These are phyloP conservation scores for Marsdenia floribunda DNA, from an alignment of 257 asterid species.

Conservation along the genomic window DNA sequence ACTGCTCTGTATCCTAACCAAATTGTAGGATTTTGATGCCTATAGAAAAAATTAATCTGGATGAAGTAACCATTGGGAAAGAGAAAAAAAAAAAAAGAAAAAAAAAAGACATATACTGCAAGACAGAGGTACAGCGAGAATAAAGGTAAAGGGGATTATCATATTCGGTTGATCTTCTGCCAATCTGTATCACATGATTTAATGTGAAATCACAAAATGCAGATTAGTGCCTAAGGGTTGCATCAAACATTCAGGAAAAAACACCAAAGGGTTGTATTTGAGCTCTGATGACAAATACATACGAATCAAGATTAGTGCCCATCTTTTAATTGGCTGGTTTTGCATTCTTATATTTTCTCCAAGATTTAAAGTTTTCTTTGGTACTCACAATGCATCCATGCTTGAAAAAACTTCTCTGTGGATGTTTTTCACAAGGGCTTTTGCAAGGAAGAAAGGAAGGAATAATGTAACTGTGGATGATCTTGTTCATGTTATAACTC, in stretches of 20 bases:
- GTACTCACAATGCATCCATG: neutral
- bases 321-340: constrained; percentile 3
- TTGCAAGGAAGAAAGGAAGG: constrained; percentile 68
- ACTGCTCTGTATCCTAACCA: neutral
- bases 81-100: neutral
- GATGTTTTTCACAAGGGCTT: constrained; percentile 43
- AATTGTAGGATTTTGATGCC: neutral
- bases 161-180: neutral
- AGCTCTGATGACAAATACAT: neutral
- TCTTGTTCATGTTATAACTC: constrained; percentile 64
- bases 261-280: neutral
- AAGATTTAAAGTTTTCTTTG: neutral
- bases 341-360: neutral
- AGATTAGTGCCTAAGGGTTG: too few relatives aligned
- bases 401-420: neutral
- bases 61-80: neutral
- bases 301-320: too few relatives aligned
- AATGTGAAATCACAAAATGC: too few relatives aligned
- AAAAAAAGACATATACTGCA: neutral
- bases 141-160: neutral
- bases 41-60: neutral
- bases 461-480: constrained; percentile 65
- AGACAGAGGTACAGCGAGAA: neutral
- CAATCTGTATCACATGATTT: neutral
- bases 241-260: neutral